phyloP scores from a whole-genome alignment of 164 flowering plant species.

The Paratinospora sagittata region DNA sequence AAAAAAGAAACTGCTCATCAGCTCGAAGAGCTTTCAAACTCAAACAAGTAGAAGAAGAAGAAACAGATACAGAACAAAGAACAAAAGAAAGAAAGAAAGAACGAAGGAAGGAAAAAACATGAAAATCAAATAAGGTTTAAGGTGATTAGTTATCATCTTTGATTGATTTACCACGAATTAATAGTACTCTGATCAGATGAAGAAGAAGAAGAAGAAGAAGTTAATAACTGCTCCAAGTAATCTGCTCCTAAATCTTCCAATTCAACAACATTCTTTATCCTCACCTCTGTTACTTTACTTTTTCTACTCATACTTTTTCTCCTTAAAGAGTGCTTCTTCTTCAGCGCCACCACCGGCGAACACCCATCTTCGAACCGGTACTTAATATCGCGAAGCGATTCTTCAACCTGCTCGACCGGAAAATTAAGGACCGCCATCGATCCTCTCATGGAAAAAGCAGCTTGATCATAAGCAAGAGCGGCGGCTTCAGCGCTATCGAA shows the following conservation, averaged over 20 bases:
- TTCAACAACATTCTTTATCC: slow-evolving; percentile 36
- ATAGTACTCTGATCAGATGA: not conserved
- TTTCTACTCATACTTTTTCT: slow-evolving; percentile 24
- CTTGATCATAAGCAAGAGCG: slow-evolving; percentile 69
- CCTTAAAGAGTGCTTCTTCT: slow-evolving; percentile 46
- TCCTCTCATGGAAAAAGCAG: slow-evolving; percentile 55
- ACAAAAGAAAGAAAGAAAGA: not conserved
- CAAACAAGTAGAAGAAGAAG: too few relatives aligned
- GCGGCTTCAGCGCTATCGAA: slow-evolving; percentile 74
- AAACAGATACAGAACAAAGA: not conserved
- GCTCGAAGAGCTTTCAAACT: not conserved
- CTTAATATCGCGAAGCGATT: slow-evolving; percentile 41
- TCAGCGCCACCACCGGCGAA: slow-evolving; percentile 58
- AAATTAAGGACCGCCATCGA: slow-evolving; percentile 51
- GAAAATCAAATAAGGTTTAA: not conserved
- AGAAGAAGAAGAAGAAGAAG: slow-evolving; percentile 21
- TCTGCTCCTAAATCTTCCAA: slow-evolving; percentile 60
- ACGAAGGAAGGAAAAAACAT: not conserved
- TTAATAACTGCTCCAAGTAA: slow-evolving; percentile 51
- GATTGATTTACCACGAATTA: slow-evolving; percentile 8
- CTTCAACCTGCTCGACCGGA: slow-evolving; percentile 40
- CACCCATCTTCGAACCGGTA: slow-evolving; percentile 28
- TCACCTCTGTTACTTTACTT: slow-evolving; percentile 19
- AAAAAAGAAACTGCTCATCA: not conserved
- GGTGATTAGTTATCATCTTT: not conserved